Evolutionary conservation across 192 early-diverging fungal genomes (phyloP), one percentile per base, ranked within the genome.

Genomic region (Entomortierella beljakovae): DNA sequence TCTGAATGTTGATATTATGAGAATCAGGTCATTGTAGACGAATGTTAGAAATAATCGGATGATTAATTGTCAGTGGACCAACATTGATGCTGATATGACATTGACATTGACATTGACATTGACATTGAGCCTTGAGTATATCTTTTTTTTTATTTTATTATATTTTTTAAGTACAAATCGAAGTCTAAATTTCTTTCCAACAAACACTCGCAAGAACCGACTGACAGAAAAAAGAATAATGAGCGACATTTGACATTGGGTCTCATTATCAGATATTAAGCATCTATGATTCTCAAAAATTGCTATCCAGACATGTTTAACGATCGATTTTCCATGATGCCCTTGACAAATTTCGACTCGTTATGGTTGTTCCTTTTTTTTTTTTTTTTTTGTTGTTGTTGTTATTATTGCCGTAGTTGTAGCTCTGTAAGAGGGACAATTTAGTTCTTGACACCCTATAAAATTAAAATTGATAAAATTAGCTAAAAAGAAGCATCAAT

Each of bases 371-470:
- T 23, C 25, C 22, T 33, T 37, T 22, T 63, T 55, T 43, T 62
- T 48, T 46, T 37, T 48, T 18, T 23, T 63, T 50, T 29, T 52
- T 4, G 9, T 43, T 63, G 11, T 22, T 31, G 23, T 33, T 51
- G 6, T 2, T 63, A 9, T 5, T 53, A 8, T 4, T 25, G 51
- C 13, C 28, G 51, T 6, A 28, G 51, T n/a, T n/a, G n/a, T n/a
- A n/a, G n/a, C n/a, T n/a, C n/a, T n/a, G n/a, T n/a, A n/a, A n/a
- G n/a, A n/a, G n/a, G 50, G 9, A 20, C 3, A 34, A 31, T 63
- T 70, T 79, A 79, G 68, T 79, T 79, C 75, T 79, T 79, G 75
- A 61, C 62, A 55, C 75, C 75, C 75, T 79, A 57, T 62, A 43
- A 22, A 34, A 37, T 16, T 16, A 52, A 70, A n/a, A 29, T 22